Percentiles rank a stretch among this genome's conserved stretches.
phyloP scores from a whole-genome alignment of 768 basidiomycete genomes.

The Boletus sensibilis region DNA sequence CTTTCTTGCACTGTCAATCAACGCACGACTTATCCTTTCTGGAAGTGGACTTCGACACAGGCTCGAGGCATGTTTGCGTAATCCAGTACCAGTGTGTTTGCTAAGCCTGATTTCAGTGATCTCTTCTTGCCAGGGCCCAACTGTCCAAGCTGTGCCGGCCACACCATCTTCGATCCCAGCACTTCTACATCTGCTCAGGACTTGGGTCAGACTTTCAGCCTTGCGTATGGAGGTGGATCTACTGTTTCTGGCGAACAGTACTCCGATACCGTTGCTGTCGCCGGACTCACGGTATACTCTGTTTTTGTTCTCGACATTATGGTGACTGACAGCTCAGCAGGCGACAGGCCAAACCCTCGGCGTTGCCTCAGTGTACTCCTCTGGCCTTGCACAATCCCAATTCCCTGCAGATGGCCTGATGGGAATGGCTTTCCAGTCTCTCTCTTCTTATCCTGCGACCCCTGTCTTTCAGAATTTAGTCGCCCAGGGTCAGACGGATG shows the following conservation, averaged over 20 bases:
- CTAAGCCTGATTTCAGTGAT: constrained; percentile 18
- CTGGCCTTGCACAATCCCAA: neutral
- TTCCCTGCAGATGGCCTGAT: constrained; percentile 30
- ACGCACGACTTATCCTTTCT: neutral
- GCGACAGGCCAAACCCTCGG: constrained; percentile 15
- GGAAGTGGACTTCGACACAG: constrained; percentile 29
- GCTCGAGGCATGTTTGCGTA: constrained; percentile 18
- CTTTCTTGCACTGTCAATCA: neutral
- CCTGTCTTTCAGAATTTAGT: constrained; percentile 45
- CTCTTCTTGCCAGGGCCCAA: constrained; percentile 27
- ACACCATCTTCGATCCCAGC: constrained; percentile 33
- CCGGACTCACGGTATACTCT: constrained; percentile 7
- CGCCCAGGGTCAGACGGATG: constrained; percentile 30
- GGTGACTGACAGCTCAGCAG: constrained; percentile 3
- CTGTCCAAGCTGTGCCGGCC: constrained; percentile 29
- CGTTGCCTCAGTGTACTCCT: constrained; percentile 10
- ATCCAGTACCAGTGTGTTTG: too few species aligned
- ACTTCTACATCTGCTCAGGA: constrained; percentile 9
- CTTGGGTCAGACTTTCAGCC: neutral
- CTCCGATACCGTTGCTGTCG: constrained; percentile 11
- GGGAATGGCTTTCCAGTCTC: constrained; percentile 43
- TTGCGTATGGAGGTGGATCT: neutral
- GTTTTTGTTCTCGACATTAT: neutral
- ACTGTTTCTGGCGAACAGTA: constrained; percentile 8
- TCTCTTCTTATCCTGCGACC: constrained; percentile 34